Percentiles rank a stretch among this genome's conserved stretches.
phyloP scores from a whole-genome alignment of 2,329 filamentous ascomycete genomes.

The Fusarium armeniacum region DNA sequence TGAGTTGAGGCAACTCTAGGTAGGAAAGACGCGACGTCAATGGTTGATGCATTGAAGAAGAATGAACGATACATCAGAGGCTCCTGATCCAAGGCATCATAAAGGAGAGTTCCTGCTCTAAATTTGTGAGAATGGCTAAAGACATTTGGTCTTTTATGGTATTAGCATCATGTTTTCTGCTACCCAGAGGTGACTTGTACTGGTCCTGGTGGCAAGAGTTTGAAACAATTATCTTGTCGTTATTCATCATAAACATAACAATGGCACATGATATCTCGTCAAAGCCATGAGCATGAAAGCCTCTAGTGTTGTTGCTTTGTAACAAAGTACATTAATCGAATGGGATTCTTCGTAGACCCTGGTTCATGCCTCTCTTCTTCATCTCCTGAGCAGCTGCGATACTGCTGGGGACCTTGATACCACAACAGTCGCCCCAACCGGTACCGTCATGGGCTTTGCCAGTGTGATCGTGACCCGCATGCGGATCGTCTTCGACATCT shows the following conservation, averaged over 20 bases:
- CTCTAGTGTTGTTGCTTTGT: constrained; percentile 13
- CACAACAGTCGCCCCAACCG: constrained; percentile 96
- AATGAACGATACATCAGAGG: background rate
- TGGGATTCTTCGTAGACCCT: constrained; percentile 78
- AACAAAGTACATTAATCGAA: constrained; percentile 73
- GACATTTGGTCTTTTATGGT: background rate
- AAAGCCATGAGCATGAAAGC: background rate
- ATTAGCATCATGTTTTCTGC: background rate
- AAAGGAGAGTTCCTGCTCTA: too few species aligned
- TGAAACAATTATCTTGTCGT: constrained; percentile 3
- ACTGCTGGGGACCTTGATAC: constrained; percentile 96
- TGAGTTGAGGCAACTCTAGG: background rate
- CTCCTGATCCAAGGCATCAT: background rate
- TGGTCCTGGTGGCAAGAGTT: background rate
- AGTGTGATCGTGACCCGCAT: constrained; percentile 72
- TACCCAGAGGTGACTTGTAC: background rate
- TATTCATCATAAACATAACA: constrained; percentile 12
- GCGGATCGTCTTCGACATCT: constrained; percentile 65
- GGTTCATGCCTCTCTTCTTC: constrained; percentile 76
- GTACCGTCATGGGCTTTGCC: constrained; percentile 74
- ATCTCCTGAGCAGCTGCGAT: constrained; percentile 91
- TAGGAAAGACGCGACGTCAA: background rate
- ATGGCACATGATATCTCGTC: background rate
- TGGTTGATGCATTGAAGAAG: background rate
- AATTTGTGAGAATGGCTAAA: too few species aligned